These are phyloP conservation scores for Aspergillus sp. DNA, from an alignment of 2,329 filamentous ascomycete genomes.

Conservation along the genomic window DNA sequence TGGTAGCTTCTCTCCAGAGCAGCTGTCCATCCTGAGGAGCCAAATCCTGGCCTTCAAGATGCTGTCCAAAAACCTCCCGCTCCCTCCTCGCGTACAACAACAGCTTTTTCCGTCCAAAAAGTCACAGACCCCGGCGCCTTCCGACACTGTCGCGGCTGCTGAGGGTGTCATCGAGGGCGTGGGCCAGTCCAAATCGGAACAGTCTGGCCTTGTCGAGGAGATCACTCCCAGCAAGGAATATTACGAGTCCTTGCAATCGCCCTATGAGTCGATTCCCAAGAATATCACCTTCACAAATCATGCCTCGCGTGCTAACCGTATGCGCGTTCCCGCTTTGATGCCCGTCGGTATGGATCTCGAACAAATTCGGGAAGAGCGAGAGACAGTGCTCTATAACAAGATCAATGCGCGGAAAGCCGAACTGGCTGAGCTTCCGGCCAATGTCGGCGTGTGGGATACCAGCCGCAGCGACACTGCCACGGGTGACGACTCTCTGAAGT, in stretches of 20 bases:
- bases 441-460: slow-evolving; percentile 82
- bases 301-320: slow-evolving; percentile 68
- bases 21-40: slow-evolving; percentile 72
- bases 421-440: slow-evolving; percentile 77
- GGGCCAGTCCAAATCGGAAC: slow-evolving; percentile 32
- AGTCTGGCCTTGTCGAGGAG: slow-evolving; percentile 26
- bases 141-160: slow-evolving; percentile 31
- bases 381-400: slow-evolving; percentile 84
- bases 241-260: slow-evolving; percentile 74
- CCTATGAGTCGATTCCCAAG: slow-evolving; percentile 58
- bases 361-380: slow-evolving; percentile 78
- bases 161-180: slow-evolving; percentile 39
- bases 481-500: slow-evolving; percentile 77
- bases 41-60: slow-evolving; percentile 92
- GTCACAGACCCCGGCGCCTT: slow-evolving; percentile 34
- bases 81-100: slow-evolving; percentile 76
- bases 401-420: slow-evolving; percentile 82
- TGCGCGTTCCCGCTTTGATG: slow-evolving; percentile 82
- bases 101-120: slow-evolving; percentile 67
- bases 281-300: slow-evolving; percentile 79
- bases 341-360: slow-evolving; percentile 86
- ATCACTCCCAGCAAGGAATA: slow-evolving; percentile 33
- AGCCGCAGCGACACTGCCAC: slow-evolving; percentile 64
- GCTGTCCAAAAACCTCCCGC: slow-evolving; percentile 79
- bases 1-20: slow-evolving; percentile 71